Percentiles rank a stretch among this genome's conserved stretches.
Evolutionary conservation across 208 protist genomes (phyloP).

Genomic region (Crithidia acanthocephali): DNA sequence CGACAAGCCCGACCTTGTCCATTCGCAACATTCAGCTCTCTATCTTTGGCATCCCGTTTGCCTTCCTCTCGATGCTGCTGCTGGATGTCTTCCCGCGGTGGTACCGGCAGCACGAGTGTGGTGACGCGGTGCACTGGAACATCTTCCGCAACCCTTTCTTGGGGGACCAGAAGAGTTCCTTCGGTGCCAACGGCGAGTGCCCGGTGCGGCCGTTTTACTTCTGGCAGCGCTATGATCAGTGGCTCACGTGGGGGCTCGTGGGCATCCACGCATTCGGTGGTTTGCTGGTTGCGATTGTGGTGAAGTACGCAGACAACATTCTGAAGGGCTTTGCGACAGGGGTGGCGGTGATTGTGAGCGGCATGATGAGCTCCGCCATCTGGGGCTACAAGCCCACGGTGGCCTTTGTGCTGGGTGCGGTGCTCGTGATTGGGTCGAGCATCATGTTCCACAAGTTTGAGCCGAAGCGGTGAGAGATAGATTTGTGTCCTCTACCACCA

Average conservation of each 20-base stretch:
- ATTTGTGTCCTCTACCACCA: no score
- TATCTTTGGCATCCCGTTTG: slow-evolving; percentile 73
- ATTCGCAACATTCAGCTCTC: slow-evolving; percentile 87
- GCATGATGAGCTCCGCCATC: slow-evolving; percentile 56
- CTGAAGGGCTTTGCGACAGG: slow-evolving; percentile 87
- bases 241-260: slow-evolving; percentile 68
- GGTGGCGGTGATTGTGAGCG: slow-evolving; percentile 77
- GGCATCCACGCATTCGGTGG: slow-evolving; percentile 79
- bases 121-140: slow-evolving; percentile 38
- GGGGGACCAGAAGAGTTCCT: no score
- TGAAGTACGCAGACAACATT: slow-evolving; percentile 91
- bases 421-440: slow-evolving; percentile 55
- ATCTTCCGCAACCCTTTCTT: slow-evolving; percentile 26
- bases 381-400: slow-evolving; percentile 48
- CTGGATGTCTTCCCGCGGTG: slow-evolving; percentile 61
- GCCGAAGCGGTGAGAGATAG: slow-evolving; percentile 12
- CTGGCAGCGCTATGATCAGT: slow-evolving; percentile 63
- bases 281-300: slow-evolving; percentile 75
- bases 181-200: not conserved
- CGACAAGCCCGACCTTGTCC: slow-evolving; percentile 64
- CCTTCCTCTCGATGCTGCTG: slow-evolving; percentile 59
- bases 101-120: slow-evolving; percentile 23
- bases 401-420: slow-evolving; percentile 54
- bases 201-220: slow-evolving; percentile 58
- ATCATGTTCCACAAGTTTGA: slow-evolving; percentile 76